Evolutionary conservation across 192 early-diverging fungal species (phyloP).

Genomic region (Mortierella hygrophila): DNA sequence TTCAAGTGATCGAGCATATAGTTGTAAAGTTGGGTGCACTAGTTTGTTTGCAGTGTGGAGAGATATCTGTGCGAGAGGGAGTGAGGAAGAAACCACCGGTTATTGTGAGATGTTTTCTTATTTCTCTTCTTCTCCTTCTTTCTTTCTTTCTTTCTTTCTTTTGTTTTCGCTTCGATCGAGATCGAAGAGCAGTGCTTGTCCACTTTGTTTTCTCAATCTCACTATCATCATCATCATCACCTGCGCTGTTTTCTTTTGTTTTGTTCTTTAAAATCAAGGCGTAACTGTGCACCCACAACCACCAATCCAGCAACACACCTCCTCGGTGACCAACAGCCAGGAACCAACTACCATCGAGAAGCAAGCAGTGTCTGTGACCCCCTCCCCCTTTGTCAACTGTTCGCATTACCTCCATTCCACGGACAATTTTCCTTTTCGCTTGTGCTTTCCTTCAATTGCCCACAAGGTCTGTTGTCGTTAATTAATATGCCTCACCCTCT

Average conservation of each 20-base stretch:
- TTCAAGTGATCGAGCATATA: constrained; percentile 2
- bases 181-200: no score
- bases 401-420: neutral
- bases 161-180: no score
- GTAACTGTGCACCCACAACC: neutral
- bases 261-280: neutral
- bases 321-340: neutral
- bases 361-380: neutral
- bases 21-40: no score
- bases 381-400: neutral
- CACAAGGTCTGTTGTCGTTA: neutral
- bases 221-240: neutral
- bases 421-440: neutral
- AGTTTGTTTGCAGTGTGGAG: no score
- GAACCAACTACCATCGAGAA: neutral
- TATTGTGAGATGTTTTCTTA: no score
- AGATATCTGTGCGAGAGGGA: no score
- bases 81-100: no score
- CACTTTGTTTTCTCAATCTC: neutral
- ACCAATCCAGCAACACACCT: neutral
- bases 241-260: neutral
- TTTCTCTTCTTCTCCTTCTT: no score
- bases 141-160: no score
- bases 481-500: neutral
- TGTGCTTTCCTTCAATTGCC: neutral